These are phyloP conservation scores for Kodamaea neixiangensis DNA, from an alignment of 805 yeast species.

Conservation along the genomic window DNA sequence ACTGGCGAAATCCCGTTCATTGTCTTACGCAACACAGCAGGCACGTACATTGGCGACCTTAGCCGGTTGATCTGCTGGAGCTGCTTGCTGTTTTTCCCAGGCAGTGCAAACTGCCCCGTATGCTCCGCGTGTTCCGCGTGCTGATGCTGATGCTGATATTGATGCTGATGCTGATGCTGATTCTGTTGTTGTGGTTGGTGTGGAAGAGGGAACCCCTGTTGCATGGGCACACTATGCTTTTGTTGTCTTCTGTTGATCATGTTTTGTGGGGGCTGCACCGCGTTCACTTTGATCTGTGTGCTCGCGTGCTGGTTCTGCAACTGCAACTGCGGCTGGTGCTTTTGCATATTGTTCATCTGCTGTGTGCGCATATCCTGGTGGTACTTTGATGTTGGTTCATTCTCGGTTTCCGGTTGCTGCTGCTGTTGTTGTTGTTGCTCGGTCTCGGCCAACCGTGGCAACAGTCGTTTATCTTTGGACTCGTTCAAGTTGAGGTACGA, in stretches of 20 bases:
- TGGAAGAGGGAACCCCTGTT: constrained; percentile 9
- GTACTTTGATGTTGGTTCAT: not conserved
- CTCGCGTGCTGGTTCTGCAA: not conserved
- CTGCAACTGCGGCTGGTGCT: not conserved
- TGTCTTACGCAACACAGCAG: constrained; percentile 74
- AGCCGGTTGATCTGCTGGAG: constrained; percentile 73
- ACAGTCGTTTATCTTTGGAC: not conserved
- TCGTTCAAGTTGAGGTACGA: constrained; percentile 10
- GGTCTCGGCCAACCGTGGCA: not conserved
- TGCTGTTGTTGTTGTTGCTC: not conserved
- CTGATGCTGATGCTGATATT: constrained; percentile 3
- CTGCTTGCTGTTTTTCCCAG: constrained; percentile 6
- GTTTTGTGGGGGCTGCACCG: constrained; percentile 27
- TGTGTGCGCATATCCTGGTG: constrained; percentile 6
- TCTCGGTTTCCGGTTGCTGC: not conserved
- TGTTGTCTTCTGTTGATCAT: constrained; percentile 22
- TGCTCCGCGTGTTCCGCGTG: constrained; percentile 3
- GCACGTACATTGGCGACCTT: constrained; percentile 83
- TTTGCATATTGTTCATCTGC: not conserved
- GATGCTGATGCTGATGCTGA: not conserved
- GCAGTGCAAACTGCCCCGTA: not conserved
- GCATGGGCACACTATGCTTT: constrained; percentile 1
- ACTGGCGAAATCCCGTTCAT: constrained; percentile 13
- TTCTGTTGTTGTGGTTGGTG: constrained; percentile 6
- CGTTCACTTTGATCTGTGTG: constrained; percentile 13